Base-by-base conservation (phyloP, 805 yeast species). In the Cyberlindnera samutprakarnensis region DNA sequence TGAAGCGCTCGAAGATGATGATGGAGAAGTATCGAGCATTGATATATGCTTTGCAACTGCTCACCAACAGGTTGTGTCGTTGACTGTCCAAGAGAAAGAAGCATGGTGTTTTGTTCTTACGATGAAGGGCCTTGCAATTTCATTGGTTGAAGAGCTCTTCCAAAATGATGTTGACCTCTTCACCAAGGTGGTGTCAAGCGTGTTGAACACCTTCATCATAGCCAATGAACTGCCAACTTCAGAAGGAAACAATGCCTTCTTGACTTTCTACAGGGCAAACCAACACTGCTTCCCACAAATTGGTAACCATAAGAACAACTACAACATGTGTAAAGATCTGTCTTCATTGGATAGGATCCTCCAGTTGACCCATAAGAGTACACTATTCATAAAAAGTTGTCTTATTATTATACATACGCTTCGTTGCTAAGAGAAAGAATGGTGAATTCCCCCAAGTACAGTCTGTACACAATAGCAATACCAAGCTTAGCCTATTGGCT, bases 381-480 rank as follows among this genome's bases (percentile, higher is more conserved):
- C 30, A 6, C 18, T 38, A 15, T 38, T 38, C 33, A 28, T 35
- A 31, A 38, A 32, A 25, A 26, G 36, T 13, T 39, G 42, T 14
- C 24, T 23, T 18, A 24, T 37, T 6, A 20, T 38, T 9, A 32
- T 38, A 20, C 25, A 19, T 22, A 28, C n/a, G n/a, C n/a, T n/a
- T 17, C 23, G 13, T 16, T 13, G 17, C 14, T 18, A 14, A 11
- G 26, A 7, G 9, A 14, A 17, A 15, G 16, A 17, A 18, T 25
- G 19, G 14, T 13, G 13, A 19, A 19, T 19, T 19, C 22, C 8
- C 22, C 22, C n/a, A n/a, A n/a, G n/a, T n/a, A n/a, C n/a, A n/a
- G n/a, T n/a, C n/a, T n/a, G n/a, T n/a, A n/a, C n/a, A n/a, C n/a
- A n/a, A n/a, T n/a, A n/a, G n/a, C n/a, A n/a, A n/a, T n/a, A n/a